Percentiles rank a stretch among this genome's conserved stretches.
Evolutionary conservation across 2,329 filamentous ascomycete species (phyloP).

Genomic region (Clathrospora elynae): DNA sequence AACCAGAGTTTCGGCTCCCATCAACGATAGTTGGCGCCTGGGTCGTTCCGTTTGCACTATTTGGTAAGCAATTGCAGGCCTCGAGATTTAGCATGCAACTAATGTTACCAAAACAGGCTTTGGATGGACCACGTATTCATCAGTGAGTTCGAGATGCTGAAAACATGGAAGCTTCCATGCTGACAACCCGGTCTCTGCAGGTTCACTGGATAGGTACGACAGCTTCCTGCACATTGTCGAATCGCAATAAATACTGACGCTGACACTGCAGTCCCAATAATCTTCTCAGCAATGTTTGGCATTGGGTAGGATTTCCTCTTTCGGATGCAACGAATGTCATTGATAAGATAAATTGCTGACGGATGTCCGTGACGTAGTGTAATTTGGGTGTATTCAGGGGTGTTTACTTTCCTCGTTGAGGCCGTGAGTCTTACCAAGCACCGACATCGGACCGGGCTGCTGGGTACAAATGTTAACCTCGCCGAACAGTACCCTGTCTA

Average conservation of each 20-base stretch:
- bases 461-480: slow-evolving; percentile 30
- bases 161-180: slow-evolving; percentile 49
- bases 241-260: slow-evolving; percentile 42
- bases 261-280: slow-evolving; percentile 53
- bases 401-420: slow-evolving; percentile 86
- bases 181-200: slow-evolving; percentile 44
- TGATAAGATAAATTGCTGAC: slow-evolving; percentile 38
- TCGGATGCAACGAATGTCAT: slow-evolving; percentile 27
- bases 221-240: slow-evolving; percentile 26
- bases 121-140: slow-evolving; percentile 78
- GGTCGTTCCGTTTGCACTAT: slow-evolving; percentile 79
- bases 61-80: slow-evolving; percentile 60
- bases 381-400: slow-evolving; percentile 78
- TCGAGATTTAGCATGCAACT: slow-evolving; percentile 35
- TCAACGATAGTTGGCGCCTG: slow-evolving; percentile 69
- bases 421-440: slow-evolving; percentile 46
- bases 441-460: slow-evolving; percentile 30
- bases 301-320: slow-evolving; percentile 46
- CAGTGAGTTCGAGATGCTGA: slow-evolving; percentile 70
- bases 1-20: slow-evolving; percentile 86
- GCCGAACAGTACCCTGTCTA: slow-evolving; percentile 54
- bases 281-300: slow-evolving; percentile 56
- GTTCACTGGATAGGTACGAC: slow-evolving; percentile 58
- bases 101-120: slow-evolving; percentile 59
- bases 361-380: slow-evolving; percentile 56